These are phyloP conservation scores for Nakazawaea sp. DNA, from an alignment of 805 yeast species.

Conservation along the genomic window DNA sequence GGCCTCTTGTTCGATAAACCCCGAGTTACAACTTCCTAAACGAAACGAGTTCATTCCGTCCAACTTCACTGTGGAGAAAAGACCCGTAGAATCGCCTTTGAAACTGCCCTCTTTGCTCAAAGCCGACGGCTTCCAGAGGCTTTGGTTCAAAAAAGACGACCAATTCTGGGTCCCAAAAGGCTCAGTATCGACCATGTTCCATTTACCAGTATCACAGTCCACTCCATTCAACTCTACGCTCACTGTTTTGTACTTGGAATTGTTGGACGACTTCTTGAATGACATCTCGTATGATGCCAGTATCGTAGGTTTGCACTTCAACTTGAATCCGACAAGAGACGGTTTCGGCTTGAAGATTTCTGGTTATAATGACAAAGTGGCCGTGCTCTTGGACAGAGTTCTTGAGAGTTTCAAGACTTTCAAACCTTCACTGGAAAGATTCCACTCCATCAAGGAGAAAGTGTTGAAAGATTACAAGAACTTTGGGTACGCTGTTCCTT, in stretches of 20 bases:
- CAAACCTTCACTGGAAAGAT: conserved; percentile 48
- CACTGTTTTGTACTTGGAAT: conserved; percentile 57
- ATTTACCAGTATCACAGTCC: conserved; percentile 53
- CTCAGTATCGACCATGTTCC: conserved; percentile 54
- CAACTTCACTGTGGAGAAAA: conserved; percentile 55
- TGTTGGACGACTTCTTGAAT: conserved; percentile 68
- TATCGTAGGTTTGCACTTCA: conserved; percentile 65
- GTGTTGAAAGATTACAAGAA: conserved; percentile 57
- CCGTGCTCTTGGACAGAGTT: conserved; percentile 53
- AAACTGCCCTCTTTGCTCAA: conserved; percentile 58
- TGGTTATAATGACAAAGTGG: conserved; percentile 83
- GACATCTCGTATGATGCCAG: conserved; percentile 80
- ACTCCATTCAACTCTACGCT: conserved; percentile 54
- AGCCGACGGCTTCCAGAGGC: conserved; percentile 40
- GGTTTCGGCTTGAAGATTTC: conserved; percentile 62
- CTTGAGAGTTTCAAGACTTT: conserved; percentile 46
- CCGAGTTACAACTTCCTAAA: conserved; percentile 52
- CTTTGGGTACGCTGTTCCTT: conserved; percentile 69
- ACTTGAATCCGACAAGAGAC: conserved; percentile 53
- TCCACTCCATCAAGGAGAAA: conserved; percentile 61
- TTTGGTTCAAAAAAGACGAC: conserved; percentile 91
- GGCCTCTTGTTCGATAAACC: conserved; percentile 20
- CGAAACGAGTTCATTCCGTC: conserved; percentile 81
- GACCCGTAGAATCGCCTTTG: conserved; percentile 28
- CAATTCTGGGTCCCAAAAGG: conserved; percentile 87